phyloP scores from a whole-genome alignment of 805 yeast species.

The Blastobotrys attinorum region DNA sequence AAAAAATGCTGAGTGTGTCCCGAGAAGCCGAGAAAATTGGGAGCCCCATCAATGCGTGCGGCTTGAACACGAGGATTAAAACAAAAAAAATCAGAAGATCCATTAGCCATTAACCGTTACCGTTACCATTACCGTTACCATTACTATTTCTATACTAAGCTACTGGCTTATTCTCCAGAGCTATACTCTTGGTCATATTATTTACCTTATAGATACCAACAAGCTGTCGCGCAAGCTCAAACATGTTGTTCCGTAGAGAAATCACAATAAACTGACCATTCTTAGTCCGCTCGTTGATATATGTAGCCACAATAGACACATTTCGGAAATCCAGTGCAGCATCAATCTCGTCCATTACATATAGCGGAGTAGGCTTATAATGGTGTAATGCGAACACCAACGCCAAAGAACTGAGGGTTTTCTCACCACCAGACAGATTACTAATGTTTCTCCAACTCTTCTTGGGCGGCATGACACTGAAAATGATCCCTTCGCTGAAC shows the following conservation, averaged over 20 bases:
- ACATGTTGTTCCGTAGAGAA: conserved; percentile 94
- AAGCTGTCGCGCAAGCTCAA: conserved; percentile 87
- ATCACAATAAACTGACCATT: conserved; percentile 96
- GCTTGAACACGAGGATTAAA: no score
- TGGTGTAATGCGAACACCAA: conserved; percentile 93
- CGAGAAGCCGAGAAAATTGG: no score
- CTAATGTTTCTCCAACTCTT: conserved; percentile 96
- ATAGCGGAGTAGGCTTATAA: conserved; percentile 93
- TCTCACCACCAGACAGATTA: conserved; percentile 95
- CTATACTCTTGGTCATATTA: conserved; percentile 82
- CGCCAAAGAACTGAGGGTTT: conserved; percentile 89
- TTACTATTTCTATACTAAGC: not conserved
- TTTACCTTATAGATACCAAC: conserved; percentile 93
- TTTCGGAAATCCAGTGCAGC: conserved; percentile 97
- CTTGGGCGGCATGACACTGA: conserved; percentile 98
- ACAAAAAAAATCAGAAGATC: no score
- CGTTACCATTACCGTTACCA: no score
- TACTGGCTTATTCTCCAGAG: conserved; percentile 49
- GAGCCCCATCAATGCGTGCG: no score
- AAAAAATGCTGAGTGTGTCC: no score
- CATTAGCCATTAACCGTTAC: no score
- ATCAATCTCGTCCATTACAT: conserved; percentile 98
- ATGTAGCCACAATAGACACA: conserved; percentile 95
- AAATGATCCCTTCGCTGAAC: conserved; percentile 93
- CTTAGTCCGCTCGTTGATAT: conserved; percentile 89